Percentiles rank a stretch among this genome's conserved stretches.
Evolutionary conservation across 1,284 basidiomycete genomes (phyloP).

Genomic region (Acaromyces ingoldii): DNA sequence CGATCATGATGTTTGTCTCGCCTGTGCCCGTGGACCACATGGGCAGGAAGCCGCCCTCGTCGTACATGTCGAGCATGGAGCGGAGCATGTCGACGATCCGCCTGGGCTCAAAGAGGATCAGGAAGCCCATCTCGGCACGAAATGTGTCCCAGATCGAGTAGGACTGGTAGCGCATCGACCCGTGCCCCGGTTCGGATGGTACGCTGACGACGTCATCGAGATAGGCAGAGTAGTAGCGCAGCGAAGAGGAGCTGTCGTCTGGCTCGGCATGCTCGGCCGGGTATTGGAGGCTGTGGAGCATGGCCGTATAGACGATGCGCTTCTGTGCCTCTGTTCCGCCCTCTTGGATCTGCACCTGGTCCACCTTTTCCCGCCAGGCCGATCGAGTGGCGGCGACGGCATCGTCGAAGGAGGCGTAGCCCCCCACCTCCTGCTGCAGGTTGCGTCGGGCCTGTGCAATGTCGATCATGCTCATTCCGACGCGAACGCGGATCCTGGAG

Average conservation of each 20-base stretch:
- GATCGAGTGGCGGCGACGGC: conserved; percentile 62
- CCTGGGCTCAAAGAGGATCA: conserved; percentile 70
- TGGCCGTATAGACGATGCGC: conserved; percentile 60
- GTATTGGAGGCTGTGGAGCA: conserved; percentile 15
- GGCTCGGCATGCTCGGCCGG: not conserved
- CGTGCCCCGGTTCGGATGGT: no score
- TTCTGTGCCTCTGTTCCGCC: conserved; percentile 59
- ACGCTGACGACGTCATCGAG: conserved; percentile 63
- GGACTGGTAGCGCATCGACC: conserved; percentile 68
- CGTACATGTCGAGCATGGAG: conserved; percentile 73
- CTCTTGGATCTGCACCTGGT: conserved; percentile 61
- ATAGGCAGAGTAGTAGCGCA: conserved; percentile 76
- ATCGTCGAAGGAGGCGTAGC: conserved; percentile 58
- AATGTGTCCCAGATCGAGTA: conserved; percentile 83
- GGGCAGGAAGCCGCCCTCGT: conserved; percentile 64
- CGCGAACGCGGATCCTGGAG: conserved; percentile 59
- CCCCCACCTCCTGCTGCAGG: conserved; percentile 58
- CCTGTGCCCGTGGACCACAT: conserved; percentile 89
- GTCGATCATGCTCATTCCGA: conserved; percentile 74
- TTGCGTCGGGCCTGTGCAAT: conserved; percentile 68
- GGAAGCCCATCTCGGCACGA: conserved; percentile 72
- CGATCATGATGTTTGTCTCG: conserved; percentile 69
- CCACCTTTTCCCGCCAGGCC: conserved; percentile 69
- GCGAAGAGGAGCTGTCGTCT: not conserved
- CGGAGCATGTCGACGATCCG: conserved; percentile 68